Evolutionary conservation across 2,329 filamentous ascomycete species (phyloP).

Genomic region (Xylariaceae sp.): DNA sequence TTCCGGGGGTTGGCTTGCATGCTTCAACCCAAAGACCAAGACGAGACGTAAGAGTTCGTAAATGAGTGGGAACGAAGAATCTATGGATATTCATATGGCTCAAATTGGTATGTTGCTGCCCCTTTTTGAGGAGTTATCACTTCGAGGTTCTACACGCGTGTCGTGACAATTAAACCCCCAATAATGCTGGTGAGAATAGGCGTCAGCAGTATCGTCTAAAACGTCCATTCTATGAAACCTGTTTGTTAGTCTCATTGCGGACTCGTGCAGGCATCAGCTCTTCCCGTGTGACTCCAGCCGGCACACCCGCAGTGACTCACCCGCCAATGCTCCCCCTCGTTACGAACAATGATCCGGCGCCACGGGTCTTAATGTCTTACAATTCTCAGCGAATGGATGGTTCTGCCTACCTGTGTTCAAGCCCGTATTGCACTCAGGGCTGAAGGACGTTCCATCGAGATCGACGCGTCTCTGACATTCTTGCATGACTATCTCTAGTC

Average conservation of each 20-base stretch:
- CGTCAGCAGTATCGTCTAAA: background rate
- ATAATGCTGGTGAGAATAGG: background rate
- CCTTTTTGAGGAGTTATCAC: too few species aligned
- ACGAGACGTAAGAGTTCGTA: too few species aligned
- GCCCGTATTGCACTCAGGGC: background rate
- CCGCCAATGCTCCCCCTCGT: constrained; percentile 7
- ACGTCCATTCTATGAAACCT: background rate
- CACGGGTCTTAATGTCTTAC: constrained; percentile 12
- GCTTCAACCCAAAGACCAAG: background rate
- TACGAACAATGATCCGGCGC: constrained; percentile 3
- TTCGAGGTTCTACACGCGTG: too few species aligned
- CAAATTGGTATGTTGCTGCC: too few species aligned
- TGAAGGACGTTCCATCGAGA: constrained; percentile 13
- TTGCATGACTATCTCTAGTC: too few species aligned
- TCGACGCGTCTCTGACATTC: too few species aligned
- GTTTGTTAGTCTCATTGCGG: constrained; percentile 3
- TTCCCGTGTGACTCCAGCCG: constrained; percentile 6
- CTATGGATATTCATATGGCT: too few species aligned
- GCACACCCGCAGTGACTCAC: background rate
- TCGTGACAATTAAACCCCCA: background rate
- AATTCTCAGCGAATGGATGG: background rate
- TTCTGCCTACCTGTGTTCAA: background rate
- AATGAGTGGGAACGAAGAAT: too few species aligned
- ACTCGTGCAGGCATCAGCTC: constrained; percentile 3
- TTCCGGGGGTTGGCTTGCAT: background rate